Conservation (phyloP, 2,329 filamentous ascomycete genomes). For the Aspergillus latus region DNA sequence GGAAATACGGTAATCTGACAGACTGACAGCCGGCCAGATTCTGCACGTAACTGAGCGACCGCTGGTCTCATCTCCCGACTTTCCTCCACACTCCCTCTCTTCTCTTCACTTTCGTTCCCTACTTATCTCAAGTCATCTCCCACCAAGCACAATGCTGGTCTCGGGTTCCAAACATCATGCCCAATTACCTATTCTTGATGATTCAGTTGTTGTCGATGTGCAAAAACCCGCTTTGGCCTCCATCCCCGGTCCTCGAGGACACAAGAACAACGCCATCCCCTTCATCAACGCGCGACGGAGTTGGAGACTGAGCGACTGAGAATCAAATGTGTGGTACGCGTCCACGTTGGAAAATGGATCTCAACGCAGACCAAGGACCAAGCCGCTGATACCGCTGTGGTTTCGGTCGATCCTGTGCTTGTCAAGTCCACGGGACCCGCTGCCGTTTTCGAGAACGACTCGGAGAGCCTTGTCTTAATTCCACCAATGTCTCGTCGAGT, state of each 20-base stretch:
- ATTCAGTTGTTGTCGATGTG: conserved; percentile 6
- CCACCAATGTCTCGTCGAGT: too few species aligned
- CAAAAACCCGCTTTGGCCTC: conserved; percentile 24
- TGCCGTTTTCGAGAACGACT: too few species aligned
- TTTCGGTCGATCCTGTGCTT: not conserved
- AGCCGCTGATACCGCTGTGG: conserved; percentile 9
- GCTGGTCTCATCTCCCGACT: too few species aligned
- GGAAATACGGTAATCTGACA: not conserved
- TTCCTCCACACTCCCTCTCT: not conserved
- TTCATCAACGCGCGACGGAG: conserved; percentile 35
- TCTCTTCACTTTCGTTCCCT: not conserved
- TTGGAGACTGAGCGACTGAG: conserved; percentile 30
- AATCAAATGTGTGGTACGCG: conserved; percentile 33
- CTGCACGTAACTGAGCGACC: not conserved
- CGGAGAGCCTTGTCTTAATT: too few species aligned
- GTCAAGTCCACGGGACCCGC: not conserved
- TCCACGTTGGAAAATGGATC: conserved; percentile 27
- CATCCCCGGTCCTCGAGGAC: conserved; percentile 20
- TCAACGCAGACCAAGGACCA: conserved; percentile 38
- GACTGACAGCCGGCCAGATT: not conserved
- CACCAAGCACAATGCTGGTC: conserved; percentile 24
- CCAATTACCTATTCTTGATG: conserved; percentile 19
- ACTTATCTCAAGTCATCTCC: not conserved
- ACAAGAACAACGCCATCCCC: conserved; percentile 30
- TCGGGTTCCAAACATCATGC: conserved; percentile 13